A percentile compares a stretch with the other conserved stretches of the same genome.
phyloP scores from a whole-genome alignment of 1,284 basidiomycete species.

The Heterobasidion annosum region DNA sequence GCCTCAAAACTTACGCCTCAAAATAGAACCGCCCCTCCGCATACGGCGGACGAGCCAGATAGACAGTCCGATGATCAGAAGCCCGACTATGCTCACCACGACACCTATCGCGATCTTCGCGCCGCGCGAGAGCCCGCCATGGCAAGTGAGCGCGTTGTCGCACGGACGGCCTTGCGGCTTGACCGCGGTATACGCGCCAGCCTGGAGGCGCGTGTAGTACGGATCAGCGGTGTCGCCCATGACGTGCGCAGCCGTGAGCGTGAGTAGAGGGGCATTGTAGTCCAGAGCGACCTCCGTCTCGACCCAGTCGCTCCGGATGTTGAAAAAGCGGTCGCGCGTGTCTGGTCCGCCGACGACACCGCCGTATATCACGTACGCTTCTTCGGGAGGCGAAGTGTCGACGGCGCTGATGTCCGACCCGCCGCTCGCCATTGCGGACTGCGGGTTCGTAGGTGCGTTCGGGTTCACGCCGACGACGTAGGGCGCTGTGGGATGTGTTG shows the following conservation, averaged over 20 bases:
- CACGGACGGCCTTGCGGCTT: conserved; percentile 67
- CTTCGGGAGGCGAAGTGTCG: conserved; percentile 61
- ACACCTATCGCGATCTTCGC: conserved; percentile 69
- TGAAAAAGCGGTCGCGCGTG: conserved; percentile 67
- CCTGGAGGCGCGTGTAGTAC: conserved; percentile 62
- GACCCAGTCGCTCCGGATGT: conserved; percentile 78
- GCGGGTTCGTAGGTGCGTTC: conserved; percentile 84
- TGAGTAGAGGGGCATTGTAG: conserved; percentile 82
- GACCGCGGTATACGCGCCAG: conserved; percentile 55
- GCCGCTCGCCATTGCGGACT: conserved; percentile 81
- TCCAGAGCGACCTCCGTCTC: conserved; percentile 75
- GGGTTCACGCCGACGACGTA: conserved; percentile 83
- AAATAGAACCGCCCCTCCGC: no score
- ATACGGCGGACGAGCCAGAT: neutral
- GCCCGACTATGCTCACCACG: conserved; percentile 51
- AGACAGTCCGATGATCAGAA: conserved; percentile 41
- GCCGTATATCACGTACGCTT: conserved; percentile 77
- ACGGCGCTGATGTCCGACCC: conserved; percentile 63
- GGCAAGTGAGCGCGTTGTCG: conserved; percentile 60
- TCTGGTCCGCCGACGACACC: conserved; percentile 86
- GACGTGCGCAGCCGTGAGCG: conserved; percentile 69
- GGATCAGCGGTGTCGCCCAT: conserved; percentile 67
- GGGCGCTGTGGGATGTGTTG: conserved; percentile 35
- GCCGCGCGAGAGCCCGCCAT: conserved; percentile 30
- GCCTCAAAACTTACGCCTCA: no score